Base-by-base conservation (phyloP, 2,329 filamentous ascomycete species). In the Trichoderma harzianum region DNA sequence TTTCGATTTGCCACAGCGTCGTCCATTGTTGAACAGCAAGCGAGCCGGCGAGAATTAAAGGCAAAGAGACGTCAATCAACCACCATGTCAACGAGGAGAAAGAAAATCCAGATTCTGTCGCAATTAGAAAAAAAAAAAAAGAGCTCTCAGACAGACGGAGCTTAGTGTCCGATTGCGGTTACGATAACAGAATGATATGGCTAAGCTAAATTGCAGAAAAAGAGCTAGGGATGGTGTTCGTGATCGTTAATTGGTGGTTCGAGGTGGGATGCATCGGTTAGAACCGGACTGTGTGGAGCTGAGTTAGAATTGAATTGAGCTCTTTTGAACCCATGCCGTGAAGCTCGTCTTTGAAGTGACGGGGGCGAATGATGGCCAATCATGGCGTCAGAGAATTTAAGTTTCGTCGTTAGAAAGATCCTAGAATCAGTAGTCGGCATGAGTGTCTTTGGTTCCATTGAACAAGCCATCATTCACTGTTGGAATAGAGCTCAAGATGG, bases 191-290 rank as follows among this genome's bases (percentile, higher is more conserved):
- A 68, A 61, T 51, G n/a, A 4, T 26, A 36, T 69, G 26, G 36
- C 66, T 61, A 34, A 53, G 39, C 67, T 69, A 61, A 62, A 61
- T 61, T 51, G 57, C 39, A 57, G 26, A 62, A 34, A 51, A 30
- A n/a, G 51, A 68, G 64, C 64, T 67, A 58, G 28, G 51, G 51
- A n/a, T 57, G 47, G 32, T 24, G 64, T 58, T 67, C 21, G 7
- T 32, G 18, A 28, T 69, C n/a, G 51, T 65, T 65, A 24, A 69
- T 69, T 69, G 67, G 67, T 30, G 57, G 57, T 55, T 32, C 6
- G 21, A 18, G 12, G n/a, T 34, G 57, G 26, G 10, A 62, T 53
- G 66, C 28, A 24, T 69, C 64, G 64, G 51, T 67, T 67, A 67
- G 57, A 51, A 51, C 14, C 57, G 36, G 67, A 36, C 24, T 14